Evolutionary conservation across 176 grass and related monocot species (phyloP).

Genomic region (Musa schizocarpa): DNA sequence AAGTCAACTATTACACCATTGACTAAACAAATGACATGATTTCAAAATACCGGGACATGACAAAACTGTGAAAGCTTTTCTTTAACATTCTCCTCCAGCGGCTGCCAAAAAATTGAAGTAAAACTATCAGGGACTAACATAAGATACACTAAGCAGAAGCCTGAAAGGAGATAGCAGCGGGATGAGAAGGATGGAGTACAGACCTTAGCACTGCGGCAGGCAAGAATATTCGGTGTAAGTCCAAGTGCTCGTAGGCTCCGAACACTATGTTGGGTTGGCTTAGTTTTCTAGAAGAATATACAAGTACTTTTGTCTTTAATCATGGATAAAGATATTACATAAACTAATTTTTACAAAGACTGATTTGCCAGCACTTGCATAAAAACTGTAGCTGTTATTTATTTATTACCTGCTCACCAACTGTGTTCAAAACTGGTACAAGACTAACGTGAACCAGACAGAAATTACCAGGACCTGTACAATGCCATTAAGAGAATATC

Average conservation of each 20-base stretch:
- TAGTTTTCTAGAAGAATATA: conserved; percentile 67
- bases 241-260: conserved; percentile 74
- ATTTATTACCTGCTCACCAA: conserved; percentile 35
- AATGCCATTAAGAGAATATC: not conserved
- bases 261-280: conserved; percentile 92
- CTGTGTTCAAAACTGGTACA: conserved; percentile 34
- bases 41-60: conserved; percentile 60
- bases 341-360: not conserved
- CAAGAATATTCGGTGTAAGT: conserved; percentile 71
- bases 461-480: conserved; percentile 30
- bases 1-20: conserved; percentile 8
- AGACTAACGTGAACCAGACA: conserved; percentile 39
- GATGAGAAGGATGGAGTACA: not conserved
- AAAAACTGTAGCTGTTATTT: not conserved
- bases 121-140: conserved; percentile 19
- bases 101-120: conserved; percentile 38
- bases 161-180: not conserved
- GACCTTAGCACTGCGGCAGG: conserved; percentile 71
- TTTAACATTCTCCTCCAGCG: conserved; percentile 71
- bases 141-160: not conserved
- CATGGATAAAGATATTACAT: not conserved
- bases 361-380: not conserved
- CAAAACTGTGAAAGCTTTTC: conserved; percentile 92
- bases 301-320: not conserved
- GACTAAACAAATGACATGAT: not conserved